A percentile compares a stretch with the other conserved stretches of the same genome.
Evolutionary conservation across 1,284 basidiomycete genomes (phyloP).

Genomic region (Tausonia pullulans): DNA sequence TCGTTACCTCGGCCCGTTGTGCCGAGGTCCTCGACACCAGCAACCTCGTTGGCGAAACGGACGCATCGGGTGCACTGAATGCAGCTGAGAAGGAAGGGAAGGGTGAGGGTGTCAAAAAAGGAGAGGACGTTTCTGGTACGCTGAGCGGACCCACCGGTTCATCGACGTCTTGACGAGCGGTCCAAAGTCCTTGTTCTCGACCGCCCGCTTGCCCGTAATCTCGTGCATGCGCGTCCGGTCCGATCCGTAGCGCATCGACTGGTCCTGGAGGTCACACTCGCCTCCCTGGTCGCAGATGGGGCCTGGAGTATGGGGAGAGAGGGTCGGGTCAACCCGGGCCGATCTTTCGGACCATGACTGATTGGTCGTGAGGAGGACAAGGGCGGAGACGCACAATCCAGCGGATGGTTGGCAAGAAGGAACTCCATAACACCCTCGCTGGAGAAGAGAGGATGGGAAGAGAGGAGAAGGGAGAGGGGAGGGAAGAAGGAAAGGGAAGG

Average conservation of each 20-base stretch:
- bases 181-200: conserved; percentile 97
- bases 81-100: conserved; percentile 39
- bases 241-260: conserved; percentile 97
- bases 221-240: conserved; percentile 98
- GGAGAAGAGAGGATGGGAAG: conserved; percentile 19
- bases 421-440: conserved; percentile 99
- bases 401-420: conserved; percentile 89
- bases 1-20: conserved; percentile 97
- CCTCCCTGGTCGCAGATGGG: conserved; percentile 97
- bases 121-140: background rate
- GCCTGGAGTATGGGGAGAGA: conserved; percentile 38
- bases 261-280: conserved; percentile 98
- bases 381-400: conserved; percentile 44
- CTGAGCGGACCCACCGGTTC: conserved; percentile 49
- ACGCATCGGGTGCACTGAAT: conserved; percentile 99
- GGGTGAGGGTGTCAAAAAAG: background rate
- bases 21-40: conserved; percentile 94
- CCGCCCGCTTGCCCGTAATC: conserved; percentile 90
- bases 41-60: conserved; percentile 97
- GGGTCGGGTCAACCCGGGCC: too few relatives aligned
- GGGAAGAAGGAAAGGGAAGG: background rate
- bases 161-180: conserved; percentile 98
- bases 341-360: too few relatives aligned
- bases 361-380: too few relatives aligned
- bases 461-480: conserved; percentile 6